Percentiles rank a stretch among this genome's conserved stretches.
phyloP scores from a whole-genome alignment of 345 rosid species.

The Mallotus nudiflorus region DNA sequence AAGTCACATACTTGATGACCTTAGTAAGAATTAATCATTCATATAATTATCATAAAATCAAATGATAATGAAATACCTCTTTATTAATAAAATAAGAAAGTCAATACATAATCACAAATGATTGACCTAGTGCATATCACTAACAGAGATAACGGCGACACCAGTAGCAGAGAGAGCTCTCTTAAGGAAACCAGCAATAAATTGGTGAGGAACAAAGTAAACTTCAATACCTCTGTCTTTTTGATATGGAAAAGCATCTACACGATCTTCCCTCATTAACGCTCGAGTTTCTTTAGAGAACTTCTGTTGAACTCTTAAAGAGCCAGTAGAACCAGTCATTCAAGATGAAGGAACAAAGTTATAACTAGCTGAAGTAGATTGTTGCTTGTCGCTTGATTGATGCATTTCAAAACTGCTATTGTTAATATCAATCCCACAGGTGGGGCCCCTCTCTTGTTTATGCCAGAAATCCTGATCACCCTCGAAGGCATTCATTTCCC shows the following conservation, averaged over 20 bases:
- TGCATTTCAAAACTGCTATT: conserved; percentile 53
- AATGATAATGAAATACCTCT: too few species aligned
- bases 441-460: conserved; percentile 56
- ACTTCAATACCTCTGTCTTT: conserved; percentile 54
- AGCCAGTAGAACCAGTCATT: conserved; percentile 44
- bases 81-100: too few species aligned
- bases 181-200: too few species aligned
- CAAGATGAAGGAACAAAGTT: conserved; percentile 48
- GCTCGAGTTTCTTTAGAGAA: conserved; percentile 38
- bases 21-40: too few species aligned
- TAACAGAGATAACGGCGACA: too few species aligned
- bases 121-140: too few species aligned
- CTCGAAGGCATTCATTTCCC: conserved; percentile 49
- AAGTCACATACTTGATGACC: too few species aligned
- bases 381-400: conserved; percentile 57
- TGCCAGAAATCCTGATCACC: conserved; percentile 60
- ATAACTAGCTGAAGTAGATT: conserved; percentile 50
- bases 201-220: too few species aligned
- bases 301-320: conserved; percentile 43
- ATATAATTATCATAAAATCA: too few species aligned
- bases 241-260: conserved; percentile 42
- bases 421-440: conserved; percentile 51
- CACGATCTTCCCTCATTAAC: conserved; percentile 42
- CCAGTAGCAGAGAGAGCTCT: too few species aligned
- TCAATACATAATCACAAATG: too few species aligned